Evolutionary conservation across 805 yeast species (phyloP), one percentile per base, ranked within the genome.

Genomic region (Pichia cabralensis): DNA sequence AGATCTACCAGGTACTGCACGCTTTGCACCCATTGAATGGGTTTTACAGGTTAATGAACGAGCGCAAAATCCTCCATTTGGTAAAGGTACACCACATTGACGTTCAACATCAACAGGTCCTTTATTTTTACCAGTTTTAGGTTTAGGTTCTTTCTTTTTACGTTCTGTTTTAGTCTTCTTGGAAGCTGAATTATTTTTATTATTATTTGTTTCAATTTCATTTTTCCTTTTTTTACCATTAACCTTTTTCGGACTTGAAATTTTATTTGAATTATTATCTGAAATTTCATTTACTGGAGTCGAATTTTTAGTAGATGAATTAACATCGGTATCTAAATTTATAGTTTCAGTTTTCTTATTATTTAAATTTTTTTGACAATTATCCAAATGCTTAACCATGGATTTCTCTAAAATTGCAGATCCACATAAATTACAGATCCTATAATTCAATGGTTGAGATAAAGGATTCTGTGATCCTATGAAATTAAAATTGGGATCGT

Each of bases 21-120:
- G 72, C 50, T 92, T 92, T 19, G 96, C 95, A 22, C 96, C 96
- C 96, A 92, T 88, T 2, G 97, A 84, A 58, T 92, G 98, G 0
- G 96, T 86, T 54, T 92, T 92, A 67, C 98, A 92, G 0, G 98
- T 92, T 40, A 92, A 65, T 0, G 96, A 86, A 33, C 98, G 69
- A 5, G 96, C 96, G 65, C 98, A 92, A 46, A 76, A 80, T 1
- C 94, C 95, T n/a, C 96, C 97, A 44, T 80, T 81, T 0, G 95
- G 86, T 40, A 92, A 62, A 6, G 84, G 81, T 10, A 92, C 97
- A 56, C 98, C 98, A 66, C 98, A 92, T 59, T 92, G 97, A 45
- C 74, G 74, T 51, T 86, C 94, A 31, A 86, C 94, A 55, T 86
- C 94, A 17, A 86, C 86, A 4, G 95, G 88, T 18, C 88, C 80